Percentiles rank a stretch among this genome's conserved stretches.
phyloP scores from a whole-genome alignment of 768 basidiomycete species.

The Lactifluus subvellereus region DNA sequence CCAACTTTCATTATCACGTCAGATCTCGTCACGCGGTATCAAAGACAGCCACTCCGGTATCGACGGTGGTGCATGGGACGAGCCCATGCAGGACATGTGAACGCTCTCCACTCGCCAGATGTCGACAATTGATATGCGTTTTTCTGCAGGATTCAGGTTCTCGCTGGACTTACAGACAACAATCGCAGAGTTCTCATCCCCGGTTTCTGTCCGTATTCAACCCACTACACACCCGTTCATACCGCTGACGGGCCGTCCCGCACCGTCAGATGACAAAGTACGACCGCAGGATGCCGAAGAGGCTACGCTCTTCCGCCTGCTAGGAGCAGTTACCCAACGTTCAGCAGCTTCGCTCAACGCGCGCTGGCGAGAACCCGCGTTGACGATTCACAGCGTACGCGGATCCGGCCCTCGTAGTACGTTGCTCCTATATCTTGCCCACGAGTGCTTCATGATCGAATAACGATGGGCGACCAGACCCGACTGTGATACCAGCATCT shows the following conservation, averaged over 20 bases:
- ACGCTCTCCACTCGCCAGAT: conserved; percentile 22
- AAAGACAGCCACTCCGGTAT: conserved; percentile 87
- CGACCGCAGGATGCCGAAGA: conserved; percentile 65
- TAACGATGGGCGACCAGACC: conserved; percentile 39
- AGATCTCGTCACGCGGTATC: conserved; percentile 67
- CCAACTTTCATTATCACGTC: not conserved
- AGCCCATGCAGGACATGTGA: conserved; percentile 93
- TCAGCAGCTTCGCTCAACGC: conserved; percentile 64
- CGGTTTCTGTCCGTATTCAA: conserved; percentile 56
- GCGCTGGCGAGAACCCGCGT: conserved; percentile 85
- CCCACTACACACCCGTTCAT: not conserved
- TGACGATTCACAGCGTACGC: conserved; percentile 81
- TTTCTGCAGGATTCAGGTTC: conserved; percentile 59
- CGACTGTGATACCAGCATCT: conserved; percentile 82
- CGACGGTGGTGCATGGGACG: conserved; percentile 80
- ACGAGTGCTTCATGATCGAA: not conserved
- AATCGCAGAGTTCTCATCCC: conserved; percentile 62
- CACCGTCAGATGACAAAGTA: conserved; percentile 65
- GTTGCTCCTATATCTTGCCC: conserved; percentile 24
- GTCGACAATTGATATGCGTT: not conserved
- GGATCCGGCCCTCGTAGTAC: conserved; percentile 77
- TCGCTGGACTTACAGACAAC: conserved; percentile 61
- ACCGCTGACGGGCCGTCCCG: not conserved
- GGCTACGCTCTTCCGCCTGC: conserved; percentile 54
- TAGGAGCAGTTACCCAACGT: conserved; percentile 63